These are phyloP conservation scores for Plasmodium blacklocki DNA, from an alignment of 169 alveolate species.

Conservation along the genomic window DNA sequence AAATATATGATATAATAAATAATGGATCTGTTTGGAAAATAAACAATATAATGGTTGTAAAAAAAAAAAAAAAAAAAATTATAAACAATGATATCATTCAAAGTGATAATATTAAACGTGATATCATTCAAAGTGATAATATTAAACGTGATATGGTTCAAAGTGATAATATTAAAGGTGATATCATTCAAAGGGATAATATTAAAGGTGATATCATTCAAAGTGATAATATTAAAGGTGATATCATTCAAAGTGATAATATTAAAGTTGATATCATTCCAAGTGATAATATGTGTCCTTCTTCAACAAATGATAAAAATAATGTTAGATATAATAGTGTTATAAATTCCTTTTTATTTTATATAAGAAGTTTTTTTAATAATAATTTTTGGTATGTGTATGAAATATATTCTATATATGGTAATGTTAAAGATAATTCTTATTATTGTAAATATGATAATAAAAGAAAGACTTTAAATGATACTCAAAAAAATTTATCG, in stretches of 20 bases:
- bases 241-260: no score
- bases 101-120: background rate
- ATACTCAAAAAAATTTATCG: slow-evolving; percentile 31
- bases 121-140: no score
- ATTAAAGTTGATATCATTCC: no score
- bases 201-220: background rate
- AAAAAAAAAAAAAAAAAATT: slow-evolving; percentile 19
- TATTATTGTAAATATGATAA: slow-evolving; percentile 66
- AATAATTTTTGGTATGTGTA: slow-evolving; percentile 12
- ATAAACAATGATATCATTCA: background rate
- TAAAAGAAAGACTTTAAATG: slow-evolving; percentile 36
- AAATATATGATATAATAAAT: slow-evolving; percentile 17
- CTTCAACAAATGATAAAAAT: no score
- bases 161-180: background rate
- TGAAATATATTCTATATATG: slow-evolving; percentile 59
- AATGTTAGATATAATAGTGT: no score
- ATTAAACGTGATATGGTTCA: background rate
- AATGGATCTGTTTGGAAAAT: slow-evolving; percentile 39
- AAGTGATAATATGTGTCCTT: no score
- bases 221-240: background rate
- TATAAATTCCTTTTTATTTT: no score
- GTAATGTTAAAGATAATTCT: slow-evolving; percentile 37
- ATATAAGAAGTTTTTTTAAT: background rate
- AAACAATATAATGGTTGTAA: slow-evolving; percentile 49
- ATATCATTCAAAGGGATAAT: no score